These are phyloP conservation scores for Elymus sibiricus DNA, from an alignment of 176 grass and related monocot genomes.

Conservation along the genomic window DNA sequence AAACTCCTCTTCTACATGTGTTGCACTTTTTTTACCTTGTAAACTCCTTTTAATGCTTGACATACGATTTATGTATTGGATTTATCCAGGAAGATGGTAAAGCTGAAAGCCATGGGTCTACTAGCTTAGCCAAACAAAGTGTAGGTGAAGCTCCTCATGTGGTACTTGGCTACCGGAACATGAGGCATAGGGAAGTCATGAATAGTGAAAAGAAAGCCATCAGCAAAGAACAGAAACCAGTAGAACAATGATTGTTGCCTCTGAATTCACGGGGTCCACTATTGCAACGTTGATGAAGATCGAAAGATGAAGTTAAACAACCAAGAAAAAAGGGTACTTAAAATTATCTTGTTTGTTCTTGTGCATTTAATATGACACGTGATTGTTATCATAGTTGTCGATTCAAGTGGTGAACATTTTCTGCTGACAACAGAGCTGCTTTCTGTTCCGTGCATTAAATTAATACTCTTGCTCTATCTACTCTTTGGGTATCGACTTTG, in stretches of 20 bases:
- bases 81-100: not conserved
- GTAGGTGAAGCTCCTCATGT: not conserved
- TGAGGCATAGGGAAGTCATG: not conserved
- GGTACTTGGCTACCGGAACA: not conserved
- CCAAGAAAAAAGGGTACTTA: constrained; percentile 44
- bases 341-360: not conserved
- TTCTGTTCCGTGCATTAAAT: not conserved
- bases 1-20: not conserved
- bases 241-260: constrained; percentile 64
- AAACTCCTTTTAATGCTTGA: not conserved
- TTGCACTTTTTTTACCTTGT: not conserved
- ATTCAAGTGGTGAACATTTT: not conserved
- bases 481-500: not conserved
- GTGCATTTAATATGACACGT: not conserved
- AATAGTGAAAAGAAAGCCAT: constrained; percentile 74
- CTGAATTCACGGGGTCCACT: constrained; percentile 71
- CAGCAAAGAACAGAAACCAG: constrained; percentile 55
- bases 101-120: not conserved
- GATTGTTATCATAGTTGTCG: not conserved
- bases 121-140: not conserved
- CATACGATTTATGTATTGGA: not conserved
- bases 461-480: not conserved
- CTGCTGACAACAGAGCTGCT: not conserved
- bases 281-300: constrained; percentile 47
- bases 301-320: constrained; percentile 42